Base-by-base conservation (phyloP, 192 early-diverging fungal species). In the Coemansia sp. region DNA sequence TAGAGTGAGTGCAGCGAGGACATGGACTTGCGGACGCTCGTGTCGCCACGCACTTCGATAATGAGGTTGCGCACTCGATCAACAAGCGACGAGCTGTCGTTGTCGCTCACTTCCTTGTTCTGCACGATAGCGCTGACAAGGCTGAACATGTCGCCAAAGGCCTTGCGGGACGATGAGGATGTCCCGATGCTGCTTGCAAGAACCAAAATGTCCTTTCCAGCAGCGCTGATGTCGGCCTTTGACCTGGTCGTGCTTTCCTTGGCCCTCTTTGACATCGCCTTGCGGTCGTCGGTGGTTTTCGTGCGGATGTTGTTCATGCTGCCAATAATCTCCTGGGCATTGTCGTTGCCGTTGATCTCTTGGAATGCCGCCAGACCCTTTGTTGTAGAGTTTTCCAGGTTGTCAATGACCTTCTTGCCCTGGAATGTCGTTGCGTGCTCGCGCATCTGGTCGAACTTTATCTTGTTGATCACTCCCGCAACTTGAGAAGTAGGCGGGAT, bases 311-410 rank as follows among this genome's bases (percentile, higher is more conserved):
- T 68, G 59, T 74, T 67, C 41, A 79, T 62, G 59, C 60, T 63
- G 7, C 38, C 17, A 32, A 74, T 53, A 19, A 79, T 68, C 20
- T 14, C 43, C 58, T 79, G 76, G 15, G 50, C 55, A 40, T 68
- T 68, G 40, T 74, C 72, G 1, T 79, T 59, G 68, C 76, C 71
- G 50, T 79, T 79, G 65, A 79, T 65, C 40, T 74, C 65, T 48
- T 79, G 67, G 45, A 79, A 68, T 23, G 70, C 71, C 33, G 22
- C 57, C 40, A 66, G 36, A 14, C 76, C 67, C 11, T 67, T 22
- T 10, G 45, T 59, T 46, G 68, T 79, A 8, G 68, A 58, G 41
- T 61, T 59, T n/a, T 74, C 71, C 34, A 74, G 43, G 45, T 65
- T 65, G 63, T 74, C 71, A 11, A 79, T 61, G n/a, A 79, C 71